phyloP scores from a whole-genome alignment of 768 basidiomycete species.

The Tricholoma flavovirens region DNA sequence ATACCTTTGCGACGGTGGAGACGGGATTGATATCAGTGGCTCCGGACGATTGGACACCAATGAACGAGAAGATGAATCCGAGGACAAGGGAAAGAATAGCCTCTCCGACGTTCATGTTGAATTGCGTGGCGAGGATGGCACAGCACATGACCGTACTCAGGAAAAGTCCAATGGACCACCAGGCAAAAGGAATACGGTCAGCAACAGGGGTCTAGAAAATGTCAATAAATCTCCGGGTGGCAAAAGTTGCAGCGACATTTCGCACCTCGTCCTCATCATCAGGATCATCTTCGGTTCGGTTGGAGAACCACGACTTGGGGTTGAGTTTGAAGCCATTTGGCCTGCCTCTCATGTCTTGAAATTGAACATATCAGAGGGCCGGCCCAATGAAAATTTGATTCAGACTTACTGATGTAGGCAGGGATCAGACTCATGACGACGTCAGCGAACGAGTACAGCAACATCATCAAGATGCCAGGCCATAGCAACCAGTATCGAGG shows the following conservation, averaged over 20 bases:
- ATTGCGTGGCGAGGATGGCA: slow-evolving; percentile 48
- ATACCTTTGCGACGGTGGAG: slow-evolving; percentile 50
- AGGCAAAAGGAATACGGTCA: slow-evolving; percentile 49
- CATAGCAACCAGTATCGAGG: slow-evolving; percentile 59
- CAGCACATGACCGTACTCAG: slow-evolving; percentile 43
- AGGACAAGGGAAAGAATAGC: slow-evolving; percentile 52
- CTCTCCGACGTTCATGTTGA: slow-evolving; percentile 53
- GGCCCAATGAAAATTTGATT: neutral
- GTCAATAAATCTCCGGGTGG: neutral
- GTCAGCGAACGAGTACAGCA: slow-evolving; percentile 54
- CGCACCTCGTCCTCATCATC: slow-evolving; percentile 42
- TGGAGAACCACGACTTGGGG: slow-evolving; percentile 23
- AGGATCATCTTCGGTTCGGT: slow-evolving; percentile 22
- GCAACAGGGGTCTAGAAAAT: slow-evolving; percentile 33
- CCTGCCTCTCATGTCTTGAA: neutral
- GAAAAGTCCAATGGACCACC: slow-evolving; percentile 51
- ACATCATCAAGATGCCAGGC: slow-evolving; percentile 59
- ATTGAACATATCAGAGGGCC: neutral
- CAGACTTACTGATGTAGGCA: slow-evolving; percentile 23
- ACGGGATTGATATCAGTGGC: slow-evolving; percentile 60
- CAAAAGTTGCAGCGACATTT: neutral
- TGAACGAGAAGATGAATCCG: slow-evolving; percentile 62
- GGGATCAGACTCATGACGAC: slow-evolving; percentile 37
- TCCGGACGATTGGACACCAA: slow-evolving; percentile 56
- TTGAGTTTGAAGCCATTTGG: neutral